Percentiles rank a stretch among this genome's conserved stretches.
Conservation (phyloP, 257 asterid species). For the Ilex asprella region DNA sequence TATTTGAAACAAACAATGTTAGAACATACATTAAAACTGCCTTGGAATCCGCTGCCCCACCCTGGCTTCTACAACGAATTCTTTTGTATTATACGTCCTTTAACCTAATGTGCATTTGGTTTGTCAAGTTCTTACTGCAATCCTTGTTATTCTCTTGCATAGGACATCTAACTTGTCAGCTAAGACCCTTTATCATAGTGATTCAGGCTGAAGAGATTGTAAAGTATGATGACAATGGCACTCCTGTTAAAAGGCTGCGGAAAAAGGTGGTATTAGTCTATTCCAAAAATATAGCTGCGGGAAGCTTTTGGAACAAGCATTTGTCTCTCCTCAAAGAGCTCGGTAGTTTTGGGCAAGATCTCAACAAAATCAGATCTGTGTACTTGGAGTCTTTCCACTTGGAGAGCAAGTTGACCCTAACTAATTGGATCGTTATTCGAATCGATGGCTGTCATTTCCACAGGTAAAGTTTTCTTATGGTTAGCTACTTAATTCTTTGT, state of each 20-base stretch:
- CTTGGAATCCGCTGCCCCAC: too few relatives aligned
- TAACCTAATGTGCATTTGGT: too few relatives aligned
- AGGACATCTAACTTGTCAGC: not conserved
- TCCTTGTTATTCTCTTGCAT: not conserved
- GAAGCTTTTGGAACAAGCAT: conserved; percentile 61
- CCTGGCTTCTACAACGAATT: too few relatives aligned
- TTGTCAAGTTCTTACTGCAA: too few relatives aligned
- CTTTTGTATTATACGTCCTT: too few relatives aligned
- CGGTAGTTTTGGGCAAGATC: conserved; percentile 47
- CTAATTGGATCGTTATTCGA: conserved; percentile 74
- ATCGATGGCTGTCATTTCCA: conserved; percentile 95
- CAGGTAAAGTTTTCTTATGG: conserved; percentile 36
- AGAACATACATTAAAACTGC: too few relatives aligned
- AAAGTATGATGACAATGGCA: conserved; percentile 57
- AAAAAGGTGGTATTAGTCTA: conserved; percentile 39
- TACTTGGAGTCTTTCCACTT: conserved; percentile 58
- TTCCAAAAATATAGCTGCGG: conserved; percentile 62
- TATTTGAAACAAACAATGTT: too few relatives aligned
- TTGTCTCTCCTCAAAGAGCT: conserved; percentile 43
- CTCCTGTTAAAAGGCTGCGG: conserved; percentile 61
- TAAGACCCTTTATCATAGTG: conserved; percentile 6
- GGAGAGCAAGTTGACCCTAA: conserved; percentile 51
- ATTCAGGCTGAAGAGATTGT: conserved; percentile 60
- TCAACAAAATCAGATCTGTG: conserved; percentile 45
- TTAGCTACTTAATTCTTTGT: conserved; percentile 1